These are phyloP conservation scores for Microdochium bolleyi DNA, from an alignment of 2,329 filamentous ascomycete genomes.

Conservation along the genomic window DNA sequence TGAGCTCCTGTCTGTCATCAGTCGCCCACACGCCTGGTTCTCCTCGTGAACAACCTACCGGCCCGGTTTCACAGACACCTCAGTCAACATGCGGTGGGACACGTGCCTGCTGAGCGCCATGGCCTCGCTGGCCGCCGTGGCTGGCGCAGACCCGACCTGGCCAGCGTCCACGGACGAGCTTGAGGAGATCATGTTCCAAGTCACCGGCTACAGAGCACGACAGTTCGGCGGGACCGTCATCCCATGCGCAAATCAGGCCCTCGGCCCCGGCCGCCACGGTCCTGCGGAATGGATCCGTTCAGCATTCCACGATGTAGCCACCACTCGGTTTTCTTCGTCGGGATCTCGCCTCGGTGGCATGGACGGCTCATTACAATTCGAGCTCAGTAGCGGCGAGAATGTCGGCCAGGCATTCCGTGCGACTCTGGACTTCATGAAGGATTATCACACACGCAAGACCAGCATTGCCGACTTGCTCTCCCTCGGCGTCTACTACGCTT, in stretches of 20 bases:
- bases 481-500: slow-evolving; percentile 47
- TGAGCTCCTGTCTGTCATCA: neutral
- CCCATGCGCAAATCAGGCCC: slow-evolving; percentile 45
- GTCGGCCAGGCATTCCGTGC: slow-evolving; percentile 45
- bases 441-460: slow-evolving; percentile 41
- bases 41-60: too few relatives aligned
- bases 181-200: slow-evolving; percentile 56
- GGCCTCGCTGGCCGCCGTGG: slow-evolving; percentile 24
- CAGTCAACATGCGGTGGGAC: slow-evolving; percentile 18
- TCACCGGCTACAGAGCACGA: slow-evolving; percentile 43
- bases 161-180: slow-evolving; percentile 51
- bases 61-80: neutral
- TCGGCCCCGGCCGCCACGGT: slow-evolving; percentile 45
- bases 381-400: slow-evolving; percentile 47
- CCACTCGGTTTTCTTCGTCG: slow-evolving; percentile 36
- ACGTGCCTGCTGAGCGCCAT: slow-evolving; percentile 21
- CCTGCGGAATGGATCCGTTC: slow-evolving; percentile 55
- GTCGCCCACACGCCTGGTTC: neutral
- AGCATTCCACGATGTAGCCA: slow-evolving; percentile 56
- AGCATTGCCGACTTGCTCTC: slow-evolving; percentile 51
- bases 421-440: slow-evolving; percentile 44
- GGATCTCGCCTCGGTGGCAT: slow-evolving; percentile 38
- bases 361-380: slow-evolving; percentile 53
- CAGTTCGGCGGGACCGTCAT: slow-evolving; percentile 49
- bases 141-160: slow-evolving; percentile 48